Evolutionary conservation across 1,139 yeast genomes (phyloP).

Genomic region (Pichia sp.): DNA sequence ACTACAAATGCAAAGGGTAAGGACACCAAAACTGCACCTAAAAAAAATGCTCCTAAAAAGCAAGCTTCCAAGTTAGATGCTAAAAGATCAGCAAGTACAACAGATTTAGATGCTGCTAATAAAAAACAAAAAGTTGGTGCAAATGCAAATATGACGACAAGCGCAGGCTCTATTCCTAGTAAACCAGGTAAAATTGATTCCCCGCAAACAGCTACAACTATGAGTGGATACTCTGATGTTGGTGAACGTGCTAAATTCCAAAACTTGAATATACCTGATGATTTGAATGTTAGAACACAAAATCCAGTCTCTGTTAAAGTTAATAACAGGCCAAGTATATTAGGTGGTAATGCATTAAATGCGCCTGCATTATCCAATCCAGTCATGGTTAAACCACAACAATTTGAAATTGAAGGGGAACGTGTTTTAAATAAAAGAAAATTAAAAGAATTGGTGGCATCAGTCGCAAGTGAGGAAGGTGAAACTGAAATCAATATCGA

Average conservation of each 20-base stretch:
- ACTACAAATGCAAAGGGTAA: not conserved
- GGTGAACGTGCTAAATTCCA: slow-evolving; percentile 46
- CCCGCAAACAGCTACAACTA: slow-evolving; percentile 22
- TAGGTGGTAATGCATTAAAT: slow-evolving; percentile 79
- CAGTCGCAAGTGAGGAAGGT: slow-evolving; percentile 78
- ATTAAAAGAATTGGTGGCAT: slow-evolving; percentile 74
- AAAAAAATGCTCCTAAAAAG: slow-evolving; percentile 4
- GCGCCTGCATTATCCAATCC: slow-evolving; percentile 69
- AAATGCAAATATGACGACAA: slow-evolving; percentile 1
- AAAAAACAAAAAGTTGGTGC: slow-evolving; percentile 6
- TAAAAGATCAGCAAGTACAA: not conserved
- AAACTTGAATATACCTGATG: slow-evolving; percentile 65
- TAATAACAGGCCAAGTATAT: slow-evolving; percentile 69
- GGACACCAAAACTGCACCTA: not conserved
- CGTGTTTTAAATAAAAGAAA: slow-evolving; percentile 86
- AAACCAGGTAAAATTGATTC: slow-evolving; percentile 15
- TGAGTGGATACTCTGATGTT: slow-evolving; percentile 23
- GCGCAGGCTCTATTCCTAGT: slow-evolving; percentile 9
- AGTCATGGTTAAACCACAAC: slow-evolving; percentile 67
- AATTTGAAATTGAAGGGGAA: slow-evolving; percentile 76
- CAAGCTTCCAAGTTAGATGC: slow-evolving; percentile 1
- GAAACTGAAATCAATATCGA: slow-evolving; percentile 88
- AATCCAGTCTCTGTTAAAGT: slow-evolving; percentile 52
- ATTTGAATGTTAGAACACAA: slow-evolving; percentile 59
- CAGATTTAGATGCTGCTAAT: slow-evolving; percentile 1